Base-by-base conservation (phyloP, 192 early-diverging fungal species). In the Coemansia sp. region DNA sequence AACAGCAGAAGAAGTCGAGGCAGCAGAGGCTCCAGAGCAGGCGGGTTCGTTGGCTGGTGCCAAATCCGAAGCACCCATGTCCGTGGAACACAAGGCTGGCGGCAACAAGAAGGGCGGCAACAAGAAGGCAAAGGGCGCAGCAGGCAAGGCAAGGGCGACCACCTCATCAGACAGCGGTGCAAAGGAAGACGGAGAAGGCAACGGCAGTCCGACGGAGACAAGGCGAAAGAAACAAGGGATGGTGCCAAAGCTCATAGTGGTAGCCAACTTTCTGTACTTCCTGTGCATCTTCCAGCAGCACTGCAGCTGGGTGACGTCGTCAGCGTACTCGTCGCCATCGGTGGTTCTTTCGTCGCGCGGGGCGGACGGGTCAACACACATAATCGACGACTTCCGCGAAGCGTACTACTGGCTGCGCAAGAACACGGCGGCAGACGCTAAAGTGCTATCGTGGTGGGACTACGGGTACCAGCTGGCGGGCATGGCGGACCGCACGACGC, bases 381-480 rank as follows among this genome's bases (percentile, higher is more conserved):
- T 99, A 64, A 99, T 99, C 80, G 97, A 99, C 62, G 98, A 99
- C 74, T 99, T 99, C 89, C 88, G 98, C 72, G 98, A 99, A 76
- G 97, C 98, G 0, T 99, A 99, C 86, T 98, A 98, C 80, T 99
- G 98, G 98, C 87, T 99, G 45, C 88, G 96, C 66, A 90, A 97
- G 75, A 99, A 99, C 84, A 97, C 98, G 0, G 79, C 88, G 45
- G 82, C 90, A 17, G 90, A 96, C 59, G 92, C 95, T 55, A 96
- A 94, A 82, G 89, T 99, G 61, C 89, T 99, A 82, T 93, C 95
- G 11, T 99, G 98, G 98, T 99, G 98, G 98, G 98, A 99, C 84
- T 99, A 99, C 73, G 98, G 98, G 2, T 99, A 99, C 83, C 98
- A 99, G 83, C 92, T 99, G 63, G 94, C 98, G 0, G 98, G 98